Evolutionary conservation across 805 yeast species (phyloP).

Genomic region (Kodamaea hsintzibuensis): DNA sequence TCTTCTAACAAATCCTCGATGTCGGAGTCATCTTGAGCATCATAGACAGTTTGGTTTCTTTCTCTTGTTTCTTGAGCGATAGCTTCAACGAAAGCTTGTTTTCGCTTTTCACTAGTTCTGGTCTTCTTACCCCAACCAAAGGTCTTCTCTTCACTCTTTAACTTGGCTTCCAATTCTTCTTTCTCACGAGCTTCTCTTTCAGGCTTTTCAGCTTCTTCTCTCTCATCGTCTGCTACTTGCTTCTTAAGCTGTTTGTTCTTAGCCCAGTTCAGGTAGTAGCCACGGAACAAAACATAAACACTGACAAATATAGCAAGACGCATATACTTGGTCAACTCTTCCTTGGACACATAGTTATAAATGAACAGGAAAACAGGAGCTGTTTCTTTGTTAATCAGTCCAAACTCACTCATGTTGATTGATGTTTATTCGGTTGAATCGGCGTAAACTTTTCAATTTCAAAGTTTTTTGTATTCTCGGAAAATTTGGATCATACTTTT

Average conservation of each 20-base stretch:
- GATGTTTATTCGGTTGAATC: constrained; percentile 2
- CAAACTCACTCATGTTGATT: constrained; percentile 1
- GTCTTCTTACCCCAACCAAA: constrained; percentile 86
- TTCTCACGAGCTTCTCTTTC: constrained; percentile 37
- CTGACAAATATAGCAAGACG: constrained; percentile 56
- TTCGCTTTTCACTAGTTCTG: constrained; percentile 56
- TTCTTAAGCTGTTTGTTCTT: constrained; percentile 52
- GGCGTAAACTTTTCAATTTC: constrained; percentile 1
- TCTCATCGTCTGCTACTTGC: constrained; percentile 49
- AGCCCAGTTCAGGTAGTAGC: constrained; percentile 55
- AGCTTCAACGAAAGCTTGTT: constrained; percentile 55
- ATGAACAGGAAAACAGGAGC: constrained; percentile 28
- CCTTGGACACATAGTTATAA: constrained; percentile 38
- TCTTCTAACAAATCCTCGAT: constrained; percentile 69
- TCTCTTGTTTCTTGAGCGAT: constrained; percentile 38
- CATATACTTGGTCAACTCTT: constrained; percentile 46
- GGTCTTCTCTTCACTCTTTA: constrained; percentile 41
- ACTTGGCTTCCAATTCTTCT: constrained; percentile 28
- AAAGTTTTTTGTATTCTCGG: neutral
- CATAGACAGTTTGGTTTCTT: constrained; percentile 46
- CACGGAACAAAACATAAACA: constrained; percentile 61
- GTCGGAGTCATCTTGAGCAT: constrained; percentile 60
- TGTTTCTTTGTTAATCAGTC: neutral
- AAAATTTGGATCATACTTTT: neutral
- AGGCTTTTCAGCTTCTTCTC: constrained; percentile 39